Evolutionary conservation across 805 yeast genomes (phyloP).

Genomic region (Saturnispora kantuleensis): DNA sequence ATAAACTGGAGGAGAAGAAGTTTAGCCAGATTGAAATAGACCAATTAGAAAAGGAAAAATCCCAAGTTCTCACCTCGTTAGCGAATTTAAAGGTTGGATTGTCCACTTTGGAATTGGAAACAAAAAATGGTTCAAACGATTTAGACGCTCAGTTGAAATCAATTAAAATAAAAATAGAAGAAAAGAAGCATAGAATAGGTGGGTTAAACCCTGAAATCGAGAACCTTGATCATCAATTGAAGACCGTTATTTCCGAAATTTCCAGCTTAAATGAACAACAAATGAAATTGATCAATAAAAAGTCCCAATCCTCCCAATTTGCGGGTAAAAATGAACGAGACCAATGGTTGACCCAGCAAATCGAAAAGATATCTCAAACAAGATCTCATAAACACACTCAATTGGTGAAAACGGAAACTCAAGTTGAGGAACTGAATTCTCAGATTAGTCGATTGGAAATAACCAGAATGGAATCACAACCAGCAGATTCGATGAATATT

Average conservation of each 20-base stretch:
- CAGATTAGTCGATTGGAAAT: constrained; percentile 4
- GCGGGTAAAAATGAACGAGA: constrained; percentile 49
- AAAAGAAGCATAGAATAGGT: background rate
- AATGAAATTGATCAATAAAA: constrained; percentile 55
- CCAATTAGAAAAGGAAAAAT: constrained; percentile 30
- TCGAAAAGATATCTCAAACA: constrained; percentile 20
- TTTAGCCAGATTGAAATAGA: constrained; percentile 44
- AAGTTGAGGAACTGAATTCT: constrained; percentile 29
- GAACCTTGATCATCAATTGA: constrained; percentile 18
- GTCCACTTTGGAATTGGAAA: constrained; percentile 31
- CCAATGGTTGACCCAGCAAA: constrained; percentile 50
- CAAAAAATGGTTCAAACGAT: constrained; percentile 13
- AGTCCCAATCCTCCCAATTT: constrained; percentile 59
- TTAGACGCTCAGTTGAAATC: background rate
- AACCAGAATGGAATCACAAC: background rate
- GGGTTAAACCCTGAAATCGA: constrained; percentile 28
- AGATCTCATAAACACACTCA: constrained; percentile 22
- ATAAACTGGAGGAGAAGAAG: constrained; percentile 39
- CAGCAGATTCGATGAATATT: constrained; percentile 24
- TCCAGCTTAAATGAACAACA: constrained; percentile 40
- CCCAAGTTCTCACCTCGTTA: constrained; percentile 32
- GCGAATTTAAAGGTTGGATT: constrained; percentile 36
- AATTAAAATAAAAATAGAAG: background rate
- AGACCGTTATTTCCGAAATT: constrained; percentile 2
- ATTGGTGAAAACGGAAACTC: constrained; percentile 26